Evolutionary conservation across 495 filamentous ascomycete genomes (phyloP).

Genomic region (Tuber melanosporum): DNA sequence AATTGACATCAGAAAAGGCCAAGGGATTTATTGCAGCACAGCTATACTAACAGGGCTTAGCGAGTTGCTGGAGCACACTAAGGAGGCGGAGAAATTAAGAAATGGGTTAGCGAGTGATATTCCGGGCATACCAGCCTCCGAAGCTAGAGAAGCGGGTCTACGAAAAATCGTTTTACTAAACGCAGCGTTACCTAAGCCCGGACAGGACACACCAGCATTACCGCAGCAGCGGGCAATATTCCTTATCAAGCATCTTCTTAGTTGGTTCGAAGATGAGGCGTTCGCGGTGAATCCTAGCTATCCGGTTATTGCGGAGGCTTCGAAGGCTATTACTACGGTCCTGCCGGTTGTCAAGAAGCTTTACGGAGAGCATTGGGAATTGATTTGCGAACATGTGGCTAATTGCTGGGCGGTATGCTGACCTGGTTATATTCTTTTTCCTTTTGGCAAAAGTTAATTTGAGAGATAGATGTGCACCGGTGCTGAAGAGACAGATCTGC

Average conservation of each 20-base stretch:
- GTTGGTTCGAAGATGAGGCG: slow-evolving; percentile 57
- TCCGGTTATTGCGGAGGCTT: slow-evolving; percentile 55
- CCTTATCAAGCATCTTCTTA: slow-evolving; percentile 67
- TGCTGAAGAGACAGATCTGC: slow-evolving; percentile 22
- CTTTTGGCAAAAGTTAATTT: background rate
- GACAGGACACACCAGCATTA: slow-evolving; percentile 51
- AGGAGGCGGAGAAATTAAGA: slow-evolving; percentile 47
- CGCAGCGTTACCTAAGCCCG: slow-evolving; percentile 48
- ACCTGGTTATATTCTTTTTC: background rate
- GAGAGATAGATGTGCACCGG: slow-evolving; percentile 19
- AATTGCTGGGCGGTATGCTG: slow-evolving; percentile 21
- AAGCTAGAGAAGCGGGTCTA: slow-evolving; percentile 44
- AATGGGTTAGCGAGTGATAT: slow-evolving; percentile 54
- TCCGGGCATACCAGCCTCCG: slow-evolving; percentile 43
- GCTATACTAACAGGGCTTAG: slow-evolving; percentile 54
- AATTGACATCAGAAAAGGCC: slow-evolving; percentile 27
- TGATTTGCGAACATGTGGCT: slow-evolving; percentile 49
- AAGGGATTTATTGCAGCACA: slow-evolving; percentile 48
- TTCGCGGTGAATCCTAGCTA: slow-evolving; percentile 44
- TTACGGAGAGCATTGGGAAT: slow-evolving; percentile 79
- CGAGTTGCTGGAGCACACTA: slow-evolving; percentile 47
- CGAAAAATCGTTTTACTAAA: slow-evolving; percentile 56
- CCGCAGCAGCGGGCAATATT: slow-evolving; percentile 77
- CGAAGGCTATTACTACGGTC: slow-evolving; percentile 57
- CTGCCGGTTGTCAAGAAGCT: slow-evolving; percentile 66